Conservation (phyloP, 805 yeast species). For the Cyberlindnera japonica region DNA sequence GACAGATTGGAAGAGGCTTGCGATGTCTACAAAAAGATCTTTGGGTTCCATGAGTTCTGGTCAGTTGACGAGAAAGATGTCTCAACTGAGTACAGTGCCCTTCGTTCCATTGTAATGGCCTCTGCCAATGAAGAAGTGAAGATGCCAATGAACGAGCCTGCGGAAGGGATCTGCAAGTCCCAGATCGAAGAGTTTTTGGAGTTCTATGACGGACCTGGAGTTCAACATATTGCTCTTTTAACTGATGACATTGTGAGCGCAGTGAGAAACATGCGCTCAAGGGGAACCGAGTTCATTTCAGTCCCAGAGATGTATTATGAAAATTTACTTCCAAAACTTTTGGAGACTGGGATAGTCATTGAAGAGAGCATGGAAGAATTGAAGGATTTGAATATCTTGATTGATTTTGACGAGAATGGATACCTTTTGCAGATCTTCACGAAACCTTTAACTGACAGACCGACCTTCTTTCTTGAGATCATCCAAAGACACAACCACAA, state of each 20-base stretch:
- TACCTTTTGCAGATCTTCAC: slow-evolving; percentile 79
- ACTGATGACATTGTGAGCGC: slow-evolving; percentile 60
- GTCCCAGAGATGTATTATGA: slow-evolving; percentile 59
- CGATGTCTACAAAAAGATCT: slow-evolving; percentile 52
- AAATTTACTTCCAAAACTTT: slow-evolving; percentile 43
- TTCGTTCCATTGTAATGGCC: slow-evolving; percentile 75
- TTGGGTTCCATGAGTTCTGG: slow-evolving; percentile 80
- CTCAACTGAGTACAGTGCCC: slow-evolving; percentile 65
- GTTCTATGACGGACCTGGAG: slow-evolving; percentile 75
- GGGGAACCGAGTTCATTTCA: slow-evolving; percentile 68
- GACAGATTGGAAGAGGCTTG: slow-evolving; percentile 57
- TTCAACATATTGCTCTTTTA: slow-evolving; percentile 75
- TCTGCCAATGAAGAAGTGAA: slow-evolving; percentile 59
- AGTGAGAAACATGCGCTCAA: slow-evolving; percentile 46
- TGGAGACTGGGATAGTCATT: slow-evolving; percentile 40
- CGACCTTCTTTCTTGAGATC: slow-evolving; percentile 77
- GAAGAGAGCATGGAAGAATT: slow-evolving; percentile 51
- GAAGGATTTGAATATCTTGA: slow-evolving; percentile 52
- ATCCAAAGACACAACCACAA: slow-evolving; percentile 76
- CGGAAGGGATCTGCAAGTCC: slow-evolving; percentile 57
- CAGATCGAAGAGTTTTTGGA: slow-evolving; percentile 82
- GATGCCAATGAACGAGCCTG: slow-evolving; percentile 87
- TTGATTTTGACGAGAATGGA: slow-evolving; percentile 76
- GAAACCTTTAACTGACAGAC: slow-evolving; percentile 70
- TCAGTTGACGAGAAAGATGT: slow-evolving; percentile 78